Evolutionary conservation across 176 grass and related monocot species (phyloP).

Genomic region (Neostapfia colusana): DNA sequence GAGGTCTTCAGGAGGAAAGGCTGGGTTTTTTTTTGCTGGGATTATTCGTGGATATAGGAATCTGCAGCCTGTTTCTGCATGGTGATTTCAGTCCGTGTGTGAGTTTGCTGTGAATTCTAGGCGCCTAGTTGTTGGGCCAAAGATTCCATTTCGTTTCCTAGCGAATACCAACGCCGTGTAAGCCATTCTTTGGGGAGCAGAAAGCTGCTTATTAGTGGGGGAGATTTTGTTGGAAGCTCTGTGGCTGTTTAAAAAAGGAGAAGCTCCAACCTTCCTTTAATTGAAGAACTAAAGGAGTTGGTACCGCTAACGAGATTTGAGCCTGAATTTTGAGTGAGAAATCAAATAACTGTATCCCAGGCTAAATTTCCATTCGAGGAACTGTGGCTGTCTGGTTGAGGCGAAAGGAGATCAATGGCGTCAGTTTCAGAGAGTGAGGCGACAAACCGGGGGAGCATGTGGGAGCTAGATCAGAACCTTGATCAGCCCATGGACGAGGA

Average conservation of each 20-base stretch:
- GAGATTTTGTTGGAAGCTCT: conserved; percentile 12
- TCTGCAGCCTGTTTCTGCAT: too few relatives aligned
- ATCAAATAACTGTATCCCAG: neutral
- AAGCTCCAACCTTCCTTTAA: neutral
- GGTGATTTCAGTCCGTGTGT: too few relatives aligned
- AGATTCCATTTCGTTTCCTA: conserved; percentile 19
- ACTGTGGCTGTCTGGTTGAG: neutral
- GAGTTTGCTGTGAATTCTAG: too few relatives aligned
- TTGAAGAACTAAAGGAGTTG: neutral
- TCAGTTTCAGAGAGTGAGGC: conserved; percentile 52
- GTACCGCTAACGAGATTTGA: conserved; percentile 18
- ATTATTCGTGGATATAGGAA: conserved; percentile 13
- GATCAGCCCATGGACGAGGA: conserved; percentile 99
- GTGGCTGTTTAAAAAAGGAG: too few relatives aligned
- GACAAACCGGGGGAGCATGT: conserved; percentile 80
- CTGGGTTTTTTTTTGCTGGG: conserved; percentile 15
- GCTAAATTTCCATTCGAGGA: conserved; percentile 15
- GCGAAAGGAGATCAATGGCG: conserved; percentile 54
- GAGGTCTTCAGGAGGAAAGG: conserved; percentile 28
- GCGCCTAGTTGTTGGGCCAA: neutral
- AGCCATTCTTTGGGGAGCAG: neutral
- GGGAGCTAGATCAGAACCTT: conserved; percentile 92
- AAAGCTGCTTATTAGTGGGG: neutral
- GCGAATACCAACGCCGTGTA: conserved; percentile 1
- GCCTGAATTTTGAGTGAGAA: neutral